Evolutionary conservation across 805 yeast genomes (phyloP).

Genomic region (Ogataea angusta): DNA sequence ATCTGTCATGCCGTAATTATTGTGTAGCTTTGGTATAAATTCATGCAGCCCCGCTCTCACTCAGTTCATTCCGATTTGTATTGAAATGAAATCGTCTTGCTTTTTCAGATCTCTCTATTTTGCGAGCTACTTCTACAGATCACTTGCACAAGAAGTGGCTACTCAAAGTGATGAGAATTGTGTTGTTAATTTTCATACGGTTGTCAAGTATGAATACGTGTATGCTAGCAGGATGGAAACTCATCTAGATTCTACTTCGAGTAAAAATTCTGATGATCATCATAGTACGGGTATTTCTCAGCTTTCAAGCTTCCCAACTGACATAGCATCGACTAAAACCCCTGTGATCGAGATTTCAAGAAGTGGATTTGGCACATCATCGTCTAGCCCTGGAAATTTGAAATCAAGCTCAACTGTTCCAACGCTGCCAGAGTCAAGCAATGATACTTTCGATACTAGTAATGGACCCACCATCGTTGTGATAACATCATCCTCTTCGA

Average conservation of each 20-base stretch:
- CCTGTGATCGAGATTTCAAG: no score
- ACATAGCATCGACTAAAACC: no score
- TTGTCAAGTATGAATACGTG: constrained; percentile 16
- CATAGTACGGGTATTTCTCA: neutral
- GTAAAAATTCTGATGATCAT: neutral
- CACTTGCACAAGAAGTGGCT: neutral
- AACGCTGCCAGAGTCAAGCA: no score
- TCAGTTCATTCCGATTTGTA: no score
- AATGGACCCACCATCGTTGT: no score
- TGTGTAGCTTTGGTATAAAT: neutral
- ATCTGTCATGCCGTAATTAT: neutral
- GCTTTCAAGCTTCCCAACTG: no score
- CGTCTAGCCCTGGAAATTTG: no score
- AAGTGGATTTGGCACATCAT: no score
- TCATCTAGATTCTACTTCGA: neutral
- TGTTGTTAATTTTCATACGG: constrained; percentile 19
- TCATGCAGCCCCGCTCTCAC: no score
- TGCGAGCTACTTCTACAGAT: neutral
- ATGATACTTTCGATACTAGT: no score
- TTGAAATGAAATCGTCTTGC: neutral
- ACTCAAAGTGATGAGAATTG: constrained; percentile 5
- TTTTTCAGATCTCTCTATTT: neutral
- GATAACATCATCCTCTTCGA: no score
- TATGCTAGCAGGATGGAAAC: constrained; percentile 4
- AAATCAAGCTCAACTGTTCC: no score